phyloP scores from a whole-genome alignment of 139 green algal genomes.

The Parachlorella kessleri region DNA sequence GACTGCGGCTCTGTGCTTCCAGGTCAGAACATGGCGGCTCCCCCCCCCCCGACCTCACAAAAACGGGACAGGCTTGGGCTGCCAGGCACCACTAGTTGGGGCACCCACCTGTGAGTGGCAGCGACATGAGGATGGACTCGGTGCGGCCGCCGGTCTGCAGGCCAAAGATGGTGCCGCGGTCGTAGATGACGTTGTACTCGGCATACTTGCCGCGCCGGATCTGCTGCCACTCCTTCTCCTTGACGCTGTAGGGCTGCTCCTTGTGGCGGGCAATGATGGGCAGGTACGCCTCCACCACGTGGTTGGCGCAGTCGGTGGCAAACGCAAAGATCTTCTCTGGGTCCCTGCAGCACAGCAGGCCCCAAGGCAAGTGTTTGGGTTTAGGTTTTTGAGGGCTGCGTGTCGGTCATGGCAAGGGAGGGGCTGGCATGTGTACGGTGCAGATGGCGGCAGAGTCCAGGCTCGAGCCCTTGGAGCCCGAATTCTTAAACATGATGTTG shows the following conservation, averaged over 20 bases:
- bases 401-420: too few species aligned
- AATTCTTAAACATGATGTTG: too few species aligned
- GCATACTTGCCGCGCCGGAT: conserved; percentile 89
- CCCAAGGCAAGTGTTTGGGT: too few species aligned
- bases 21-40: too few species aligned
- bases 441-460: not conserved
- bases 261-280: conserved; percentile 94
- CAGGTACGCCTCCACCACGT: conserved; percentile 84
- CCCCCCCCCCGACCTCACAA: too few species aligned
- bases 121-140: conserved; percentile 94
- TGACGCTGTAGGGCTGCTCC: conserved; percentile 82
- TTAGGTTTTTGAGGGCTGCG: too few species aligned
- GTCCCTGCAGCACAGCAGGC: conserved; percentile 54
- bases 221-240: conserved; percentile 98
- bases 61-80: too few species aligned
- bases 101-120: conserved; percentile 68
- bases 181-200: conserved; percentile 99
- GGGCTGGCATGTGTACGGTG: not conserved
- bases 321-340: conserved; percentile 81
- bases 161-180: conserved; percentile 98
- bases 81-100: too few species aligned
- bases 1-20: too few species aligned
- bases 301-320: conserved; percentile 73
- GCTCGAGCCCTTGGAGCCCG: too few species aligned
- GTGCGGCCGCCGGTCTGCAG: conserved; percentile 98